A percentile compares a stretch with the other conserved stretches of the same genome.
These are phyloP conservation scores for Neofusicoccum cordaticola DNA, from an alignment of 2,329 filamentous ascomycete species.

Conservation along the genomic window DNA sequence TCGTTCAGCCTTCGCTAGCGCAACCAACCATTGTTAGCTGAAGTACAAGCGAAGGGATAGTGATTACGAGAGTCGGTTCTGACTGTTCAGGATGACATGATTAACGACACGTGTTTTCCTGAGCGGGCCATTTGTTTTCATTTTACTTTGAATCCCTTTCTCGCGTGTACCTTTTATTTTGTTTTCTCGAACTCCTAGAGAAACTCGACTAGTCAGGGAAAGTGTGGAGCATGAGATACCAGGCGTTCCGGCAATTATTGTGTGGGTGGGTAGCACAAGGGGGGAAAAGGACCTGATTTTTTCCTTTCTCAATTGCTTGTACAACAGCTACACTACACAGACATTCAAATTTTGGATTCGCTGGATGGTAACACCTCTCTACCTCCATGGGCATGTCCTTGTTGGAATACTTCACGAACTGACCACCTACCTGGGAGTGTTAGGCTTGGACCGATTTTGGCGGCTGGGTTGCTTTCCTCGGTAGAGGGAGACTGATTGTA, in stretches of 20 bases:
- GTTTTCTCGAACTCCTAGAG: not conserved
- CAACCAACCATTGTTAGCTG: not conserved
- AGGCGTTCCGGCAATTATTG: not conserved
- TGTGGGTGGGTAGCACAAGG: not conserved
- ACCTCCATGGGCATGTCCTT: too few relatives aligned
- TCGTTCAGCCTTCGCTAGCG: not conserved
- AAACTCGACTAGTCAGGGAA: not conserved
- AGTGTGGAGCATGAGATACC: slow-evolving; percentile 14
- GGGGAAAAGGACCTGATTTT: not conserved
- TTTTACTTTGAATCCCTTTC: not conserved
- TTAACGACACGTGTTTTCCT: slow-evolving; percentile 1
- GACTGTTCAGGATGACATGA: not conserved
- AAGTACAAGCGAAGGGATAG: not conserved
- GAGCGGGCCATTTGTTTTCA: not conserved
- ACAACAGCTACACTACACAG: not conserved
- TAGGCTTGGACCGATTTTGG: too few relatives aligned
- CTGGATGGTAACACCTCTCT: too few relatives aligned
- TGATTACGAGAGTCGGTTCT: not conserved
- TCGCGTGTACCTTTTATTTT: not conserved
- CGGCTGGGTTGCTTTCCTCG: too few relatives aligned
- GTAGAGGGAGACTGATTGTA: too few relatives aligned
- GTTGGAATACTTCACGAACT: too few relatives aligned
- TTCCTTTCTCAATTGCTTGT: not conserved
- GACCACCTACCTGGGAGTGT: too few relatives aligned
- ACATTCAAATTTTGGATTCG: not conserved